Evolutionary conservation across 2,329 filamentous ascomycete genomes (phyloP).

Genomic region (Laburnicola sp.): DNA sequence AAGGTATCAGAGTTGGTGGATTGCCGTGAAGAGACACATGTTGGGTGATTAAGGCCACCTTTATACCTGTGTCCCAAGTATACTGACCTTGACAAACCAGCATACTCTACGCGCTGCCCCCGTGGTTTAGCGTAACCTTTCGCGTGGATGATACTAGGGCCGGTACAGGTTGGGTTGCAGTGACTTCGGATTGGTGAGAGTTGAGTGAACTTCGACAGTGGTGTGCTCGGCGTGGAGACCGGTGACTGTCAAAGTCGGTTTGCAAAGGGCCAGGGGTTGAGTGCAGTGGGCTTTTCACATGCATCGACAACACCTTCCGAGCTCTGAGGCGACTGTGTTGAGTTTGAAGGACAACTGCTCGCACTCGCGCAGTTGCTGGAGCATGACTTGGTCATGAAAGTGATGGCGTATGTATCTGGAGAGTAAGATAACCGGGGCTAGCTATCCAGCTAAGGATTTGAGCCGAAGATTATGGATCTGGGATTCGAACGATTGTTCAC

Average conservation of each 20-base stretch:
- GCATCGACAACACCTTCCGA: not conserved
- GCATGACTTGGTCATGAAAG: not conserved
- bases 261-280: not conserved
- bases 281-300: too few species aligned
- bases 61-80: not conserved
- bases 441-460: slow-evolving; percentile 4
- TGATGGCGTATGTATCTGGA: not conserved
- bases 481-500: not conserved
- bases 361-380: not conserved
- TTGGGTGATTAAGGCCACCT: not conserved
- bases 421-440: not conserved
- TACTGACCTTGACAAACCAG: not conserved
- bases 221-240: not conserved
- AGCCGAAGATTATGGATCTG: not conserved
- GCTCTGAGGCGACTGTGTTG: not conserved
- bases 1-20: not conserved
- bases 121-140: not conserved
- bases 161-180: not conserved
- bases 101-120: not conserved
- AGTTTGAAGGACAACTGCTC: not conserved
- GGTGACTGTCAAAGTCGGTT: not conserved
- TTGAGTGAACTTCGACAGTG: not conserved
- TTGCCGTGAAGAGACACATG: not conserved
- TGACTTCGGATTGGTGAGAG: not conserved
- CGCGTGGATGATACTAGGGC: not conserved